These are phyloP conservation scores for Salix purpurea DNA, from an alignment of 345 rosid species.

Conservation along the genomic window DNA sequence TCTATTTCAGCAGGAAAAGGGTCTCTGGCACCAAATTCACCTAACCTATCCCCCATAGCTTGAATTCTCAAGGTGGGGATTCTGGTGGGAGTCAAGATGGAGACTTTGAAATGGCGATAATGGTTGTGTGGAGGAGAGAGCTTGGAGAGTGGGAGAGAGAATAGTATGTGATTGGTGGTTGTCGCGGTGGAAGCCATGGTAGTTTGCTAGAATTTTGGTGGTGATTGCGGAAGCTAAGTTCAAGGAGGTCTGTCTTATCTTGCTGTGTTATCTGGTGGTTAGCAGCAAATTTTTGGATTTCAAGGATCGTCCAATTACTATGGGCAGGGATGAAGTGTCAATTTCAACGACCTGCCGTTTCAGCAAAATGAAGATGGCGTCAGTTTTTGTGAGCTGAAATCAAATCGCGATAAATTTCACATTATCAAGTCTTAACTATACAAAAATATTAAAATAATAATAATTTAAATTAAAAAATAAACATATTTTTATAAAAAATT, in stretches of 20 bases:
- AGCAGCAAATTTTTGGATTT: not conserved
- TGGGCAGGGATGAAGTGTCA: not conserved
- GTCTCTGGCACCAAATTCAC: slow-evolving; percentile 74
- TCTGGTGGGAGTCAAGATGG: slow-evolving; percentile 6
- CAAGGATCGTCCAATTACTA: not conserved
- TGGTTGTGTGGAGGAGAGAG: slow-evolving; percentile 20
- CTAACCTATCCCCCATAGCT: slow-evolving; percentile 33
- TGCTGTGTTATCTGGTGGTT: slow-evolving; percentile 23
- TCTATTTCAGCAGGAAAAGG: slow-evolving; percentile 77
- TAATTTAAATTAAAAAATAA: no score
- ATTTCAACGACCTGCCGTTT: not conserved
- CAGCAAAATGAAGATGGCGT: not conserved
- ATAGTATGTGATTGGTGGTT: slow-evolving; percentile 30
- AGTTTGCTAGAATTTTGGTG: not conserved
- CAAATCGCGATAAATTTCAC: no score
- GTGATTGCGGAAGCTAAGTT: slow-evolving; percentile 1
- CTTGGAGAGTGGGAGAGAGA: slow-evolving; percentile 22
- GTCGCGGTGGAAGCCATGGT: not conserved
- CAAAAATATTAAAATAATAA: no score
- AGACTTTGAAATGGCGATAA: not conserved
- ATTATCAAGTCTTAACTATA: no score
- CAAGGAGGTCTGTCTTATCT: not conserved
- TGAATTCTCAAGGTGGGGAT: slow-evolving; percentile 14
- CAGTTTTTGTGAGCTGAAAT: not conserved
- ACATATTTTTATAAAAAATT: no score